phyloP scores from a whole-genome alignment of 345 rosid species.

The Xanthoceras sorbifolium region DNA sequence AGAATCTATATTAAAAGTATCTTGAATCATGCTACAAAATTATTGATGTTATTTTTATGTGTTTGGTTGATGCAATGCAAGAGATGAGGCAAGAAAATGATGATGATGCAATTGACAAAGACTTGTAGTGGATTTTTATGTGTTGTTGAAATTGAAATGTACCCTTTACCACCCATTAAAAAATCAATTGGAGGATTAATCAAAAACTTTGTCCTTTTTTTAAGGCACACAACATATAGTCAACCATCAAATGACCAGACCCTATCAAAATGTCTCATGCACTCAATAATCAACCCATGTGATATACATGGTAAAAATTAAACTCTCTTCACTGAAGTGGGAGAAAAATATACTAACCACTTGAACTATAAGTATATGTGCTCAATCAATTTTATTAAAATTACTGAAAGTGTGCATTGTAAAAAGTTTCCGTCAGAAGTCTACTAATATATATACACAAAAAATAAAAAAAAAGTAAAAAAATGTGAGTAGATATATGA shows the following conservation, averaged over 20 bases:
- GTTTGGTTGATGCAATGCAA: background rate
- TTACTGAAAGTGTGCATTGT: too few relatives aligned
- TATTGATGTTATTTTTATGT: background rate
- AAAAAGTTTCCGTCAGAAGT: too few relatives aligned
- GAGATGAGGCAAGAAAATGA: background rate
- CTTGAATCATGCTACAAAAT: background rate
- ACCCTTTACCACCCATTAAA: background rate
- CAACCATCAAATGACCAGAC: background rate
- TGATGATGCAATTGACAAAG: background rate
- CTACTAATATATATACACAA: too few relatives aligned
- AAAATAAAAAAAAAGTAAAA: too few relatives aligned
- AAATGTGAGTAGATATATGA: too few relatives aligned
- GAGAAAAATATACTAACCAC: too few relatives aligned
- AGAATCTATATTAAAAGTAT: background rate
- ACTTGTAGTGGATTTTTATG: background rate
- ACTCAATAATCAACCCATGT: background rate
- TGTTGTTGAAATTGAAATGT: background rate
- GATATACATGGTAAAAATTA: too few relatives aligned
- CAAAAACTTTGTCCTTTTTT: background rate
- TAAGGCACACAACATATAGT: background rate
- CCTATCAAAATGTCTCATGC: background rate
- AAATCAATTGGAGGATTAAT: background rate
- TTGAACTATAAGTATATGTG: too few relatives aligned
- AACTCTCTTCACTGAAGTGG: too few relatives aligned
- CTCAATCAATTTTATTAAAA: too few relatives aligned